A percentile compares a stretch with the other conserved stretches of the same genome.
Evolutionary conservation across 805 yeast species (phyloP).

Genomic region (Hanseniaspora singularis): DNA sequence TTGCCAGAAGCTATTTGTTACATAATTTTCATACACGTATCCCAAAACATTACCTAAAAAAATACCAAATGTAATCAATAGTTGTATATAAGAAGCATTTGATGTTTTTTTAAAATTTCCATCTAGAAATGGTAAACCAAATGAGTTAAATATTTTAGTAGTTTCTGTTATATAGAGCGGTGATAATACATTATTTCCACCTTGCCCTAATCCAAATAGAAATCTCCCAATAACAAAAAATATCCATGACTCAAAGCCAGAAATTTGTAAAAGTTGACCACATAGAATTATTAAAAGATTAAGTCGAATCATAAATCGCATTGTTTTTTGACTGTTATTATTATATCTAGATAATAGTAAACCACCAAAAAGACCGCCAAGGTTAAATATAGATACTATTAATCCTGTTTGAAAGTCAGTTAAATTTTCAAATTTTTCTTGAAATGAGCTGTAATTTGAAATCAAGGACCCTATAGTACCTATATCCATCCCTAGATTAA

Average conservation of each 20-base stretch:
- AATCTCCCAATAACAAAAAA: slow-evolving; percentile 6
- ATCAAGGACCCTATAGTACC: slow-evolving; percentile 61
- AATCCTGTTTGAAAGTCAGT: slow-evolving; percentile 37
- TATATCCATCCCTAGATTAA: slow-evolving; percentile 63
- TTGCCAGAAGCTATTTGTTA: slow-evolving; percentile 34
- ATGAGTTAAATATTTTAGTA: slow-evolving; percentile 48
- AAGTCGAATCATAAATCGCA: slow-evolving; percentile 44
- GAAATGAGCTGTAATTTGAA: slow-evolving; percentile 46
- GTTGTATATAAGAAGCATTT: slow-evolving; percentile 50
- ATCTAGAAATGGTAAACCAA: slow-evolving; percentile 28
- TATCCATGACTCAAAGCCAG: slow-evolving; percentile 29
- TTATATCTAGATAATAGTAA: slow-evolving; percentile 46
- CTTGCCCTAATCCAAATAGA: slow-evolving; percentile 49
- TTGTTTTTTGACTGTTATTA: slow-evolving; percentile 48
- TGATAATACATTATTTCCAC: slow-evolving; percentile 60
- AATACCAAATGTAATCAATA: slow-evolving; percentile 54
- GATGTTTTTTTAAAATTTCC: slow-evolving; percentile 57
- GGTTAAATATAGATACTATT: slow-evolving; percentile 44
- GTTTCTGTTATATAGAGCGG: slow-evolving; percentile 55
- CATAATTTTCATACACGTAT: slow-evolving; percentile 30
- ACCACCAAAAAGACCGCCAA: slow-evolving; percentile 65
- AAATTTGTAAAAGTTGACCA: slow-evolving; percentile 48
- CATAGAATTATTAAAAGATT: slow-evolving; percentile 36
- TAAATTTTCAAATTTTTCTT: slow-evolving; percentile 39
- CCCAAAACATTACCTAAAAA: slow-evolving; percentile 53